These are phyloP conservation scores for Botryotinia narcissicola DNA, from an alignment of 2,329 filamentous ascomycete species.

Conservation along the genomic window DNA sequence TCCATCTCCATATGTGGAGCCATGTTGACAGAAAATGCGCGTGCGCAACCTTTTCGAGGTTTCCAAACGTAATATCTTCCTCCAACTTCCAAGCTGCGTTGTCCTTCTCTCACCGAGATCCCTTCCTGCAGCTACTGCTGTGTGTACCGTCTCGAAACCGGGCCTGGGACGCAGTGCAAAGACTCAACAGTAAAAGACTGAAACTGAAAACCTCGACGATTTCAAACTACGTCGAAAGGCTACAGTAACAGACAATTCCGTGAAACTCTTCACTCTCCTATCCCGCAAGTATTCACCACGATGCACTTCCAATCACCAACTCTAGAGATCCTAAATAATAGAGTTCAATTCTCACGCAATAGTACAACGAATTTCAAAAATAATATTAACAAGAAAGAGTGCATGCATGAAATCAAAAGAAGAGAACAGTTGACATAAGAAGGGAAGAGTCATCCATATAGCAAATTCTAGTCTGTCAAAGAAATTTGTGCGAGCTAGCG, in stretches of 20 bases:
- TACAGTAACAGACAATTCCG: constrained; percentile 6
- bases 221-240: constrained; percentile 18
- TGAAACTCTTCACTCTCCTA: constrained; percentile 2
- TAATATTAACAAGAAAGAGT: not conserved
- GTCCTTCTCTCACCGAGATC: not conserved
- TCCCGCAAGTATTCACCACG: not conserved
- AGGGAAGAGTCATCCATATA: constrained; percentile 2
- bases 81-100: constrained; percentile 6
- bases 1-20: constrained; percentile 11
- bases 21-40: constrained; percentile 9
- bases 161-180: not conserved
- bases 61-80: constrained; percentile 12
- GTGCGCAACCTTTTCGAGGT: not conserved
- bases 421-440: not conserved
- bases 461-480: not conserved
- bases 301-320: not conserved
- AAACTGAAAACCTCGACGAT: constrained; percentile 16
- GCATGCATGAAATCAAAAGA: not conserved
- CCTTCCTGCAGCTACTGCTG: not conserved
- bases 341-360: not conserved
- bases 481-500: constrained; percentile 7
- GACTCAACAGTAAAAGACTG: not conserved
- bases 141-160: not conserved
- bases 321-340: not conserved
- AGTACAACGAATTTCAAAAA: not conserved